Conservation (phyloP, 1,284 basidiomycete species). For the Fomitopsis schrenkii region DNA sequence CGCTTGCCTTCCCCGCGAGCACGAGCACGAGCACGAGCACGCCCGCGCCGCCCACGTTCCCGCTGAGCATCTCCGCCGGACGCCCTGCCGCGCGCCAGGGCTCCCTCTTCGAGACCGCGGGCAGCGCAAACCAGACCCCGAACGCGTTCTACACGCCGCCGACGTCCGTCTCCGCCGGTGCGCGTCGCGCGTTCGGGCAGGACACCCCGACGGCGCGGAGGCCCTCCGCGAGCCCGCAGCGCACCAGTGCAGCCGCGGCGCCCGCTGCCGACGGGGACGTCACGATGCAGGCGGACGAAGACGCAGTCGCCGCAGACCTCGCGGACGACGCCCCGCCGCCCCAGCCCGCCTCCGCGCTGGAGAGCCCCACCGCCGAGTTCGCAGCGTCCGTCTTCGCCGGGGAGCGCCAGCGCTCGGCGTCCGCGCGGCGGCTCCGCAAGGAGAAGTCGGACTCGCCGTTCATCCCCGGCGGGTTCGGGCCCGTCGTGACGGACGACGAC, state of each 20-base stretch:
- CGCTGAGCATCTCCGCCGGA: neutral
- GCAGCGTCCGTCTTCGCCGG: constrained; percentile 14
- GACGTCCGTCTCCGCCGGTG: constrained; percentile 12
- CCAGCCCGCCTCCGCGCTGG: neutral
- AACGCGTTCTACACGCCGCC: constrained; percentile 64
- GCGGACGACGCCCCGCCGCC: neutral
- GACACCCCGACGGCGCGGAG: constrained; percentile 10
- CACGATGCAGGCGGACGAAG: constrained; percentile 3
- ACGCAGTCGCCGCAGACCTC: constrained; percentile 1
- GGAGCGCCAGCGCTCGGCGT: neutral
- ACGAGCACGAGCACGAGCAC: too few species aligned
- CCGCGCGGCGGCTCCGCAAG: constrained; percentile 8
- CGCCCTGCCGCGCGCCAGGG: constrained; percentile 4
- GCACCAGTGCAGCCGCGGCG: constrained; percentile 2
- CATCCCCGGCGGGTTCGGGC: constrained; percentile 38
- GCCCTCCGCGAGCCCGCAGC: neutral
- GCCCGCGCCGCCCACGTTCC: neutral
- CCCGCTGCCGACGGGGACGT: constrained; percentile 5
- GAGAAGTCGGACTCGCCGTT: constrained; percentile 18
- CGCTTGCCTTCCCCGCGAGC: constrained; percentile 9
- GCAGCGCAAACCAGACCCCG: constrained; percentile 42
- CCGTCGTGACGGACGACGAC: constrained; percentile 16
- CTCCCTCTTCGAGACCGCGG: constrained; percentile 43
- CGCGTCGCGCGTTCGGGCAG: constrained; percentile 13
- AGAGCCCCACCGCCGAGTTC: constrained; percentile 12